Percentiles rank a stretch among this genome's conserved stretches.
Evolutionary conservation across 139 green algal species (phyloP).

Genomic region (Closterium sp.): DNA sequence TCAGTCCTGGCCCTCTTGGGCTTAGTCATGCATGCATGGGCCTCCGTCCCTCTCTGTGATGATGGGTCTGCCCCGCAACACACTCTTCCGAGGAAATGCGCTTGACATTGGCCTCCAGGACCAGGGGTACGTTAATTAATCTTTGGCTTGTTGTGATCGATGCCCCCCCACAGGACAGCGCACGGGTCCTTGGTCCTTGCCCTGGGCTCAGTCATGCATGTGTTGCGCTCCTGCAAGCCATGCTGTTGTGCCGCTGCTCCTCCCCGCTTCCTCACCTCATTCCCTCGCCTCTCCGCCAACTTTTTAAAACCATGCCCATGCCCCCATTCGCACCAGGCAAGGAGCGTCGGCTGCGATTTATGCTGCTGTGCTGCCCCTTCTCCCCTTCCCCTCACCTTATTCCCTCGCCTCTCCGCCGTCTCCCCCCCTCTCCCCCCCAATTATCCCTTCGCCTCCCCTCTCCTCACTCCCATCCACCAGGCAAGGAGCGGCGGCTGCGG

Average conservation of each 20-base stretch:
- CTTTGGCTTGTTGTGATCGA: no score
- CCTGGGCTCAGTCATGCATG: background rate
- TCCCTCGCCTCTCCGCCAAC: background rate
- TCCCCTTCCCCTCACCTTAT: conserved; percentile 17
- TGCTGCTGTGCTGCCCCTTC: background rate
- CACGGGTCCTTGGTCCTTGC: background rate
- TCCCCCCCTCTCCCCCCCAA: background rate
- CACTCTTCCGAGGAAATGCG: background rate
- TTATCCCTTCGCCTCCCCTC: background rate
- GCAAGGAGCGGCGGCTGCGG: background rate
- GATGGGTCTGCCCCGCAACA: background rate
- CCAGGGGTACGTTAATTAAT: background rate
- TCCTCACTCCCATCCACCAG: background rate
- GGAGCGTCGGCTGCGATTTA: no score
- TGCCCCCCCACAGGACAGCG: background rate
- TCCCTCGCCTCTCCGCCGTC: background rate
- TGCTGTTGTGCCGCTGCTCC: conserved; percentile 34
- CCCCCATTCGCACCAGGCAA: no score
- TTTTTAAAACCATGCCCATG: background rate
- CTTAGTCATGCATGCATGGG: background rate
- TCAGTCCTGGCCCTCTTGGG: no score
- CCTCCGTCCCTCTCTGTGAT: background rate
- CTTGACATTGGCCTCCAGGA: background rate
- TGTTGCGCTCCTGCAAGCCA: background rate
- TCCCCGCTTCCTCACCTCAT: background rate